Percentiles rank a stretch among this genome's conserved stretches.
phyloP scores from a whole-genome alignment of 1,284 basidiomycete genomes.

The Melampsora americana region DNA sequence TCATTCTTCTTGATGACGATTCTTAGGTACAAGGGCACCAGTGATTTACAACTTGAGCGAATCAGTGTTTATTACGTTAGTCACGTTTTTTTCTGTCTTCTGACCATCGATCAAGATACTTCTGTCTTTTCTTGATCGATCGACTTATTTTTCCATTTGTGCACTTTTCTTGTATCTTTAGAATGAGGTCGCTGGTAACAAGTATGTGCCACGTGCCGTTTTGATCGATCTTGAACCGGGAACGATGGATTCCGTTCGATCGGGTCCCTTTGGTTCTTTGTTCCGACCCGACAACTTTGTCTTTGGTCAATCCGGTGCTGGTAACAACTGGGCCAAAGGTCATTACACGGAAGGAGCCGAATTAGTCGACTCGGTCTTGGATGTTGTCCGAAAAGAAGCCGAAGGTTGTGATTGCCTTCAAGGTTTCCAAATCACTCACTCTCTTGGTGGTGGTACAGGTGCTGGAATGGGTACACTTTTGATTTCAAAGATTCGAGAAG shows the following conservation, averaged over 20 bases:
- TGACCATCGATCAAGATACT: not conserved
- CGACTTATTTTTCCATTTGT: not conserved
- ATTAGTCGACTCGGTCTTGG: constrained; percentile 78
- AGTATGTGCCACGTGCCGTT: constrained; percentile 89
- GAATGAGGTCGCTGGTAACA: constrained; percentile 57
- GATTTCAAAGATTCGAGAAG: constrained; percentile 78
- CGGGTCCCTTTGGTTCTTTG: constrained; percentile 67
- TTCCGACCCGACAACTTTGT: constrained; percentile 77
- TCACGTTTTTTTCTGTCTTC: constrained; percentile 4
- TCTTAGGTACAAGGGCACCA: constrained; percentile 76
- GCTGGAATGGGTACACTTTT: constrained; percentile 84
- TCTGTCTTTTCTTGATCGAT: not conserved
- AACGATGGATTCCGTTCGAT: constrained; percentile 69
- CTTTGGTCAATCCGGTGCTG: constrained; percentile 69
- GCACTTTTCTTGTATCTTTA: constrained; percentile 33
- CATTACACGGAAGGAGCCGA: constrained; percentile 90
- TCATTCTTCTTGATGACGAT: constrained; percentile 1
- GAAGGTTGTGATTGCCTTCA: constrained; percentile 83
- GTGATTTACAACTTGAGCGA: constrained; percentile 93
- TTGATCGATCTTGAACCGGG: constrained; percentile 88
- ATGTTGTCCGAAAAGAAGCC: constrained; percentile 55
- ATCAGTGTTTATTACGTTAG: constrained; percentile 82
- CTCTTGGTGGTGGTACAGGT: constrained; percentile 88
- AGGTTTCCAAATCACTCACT: constrained; percentile 90
- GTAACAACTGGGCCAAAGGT: constrained; percentile 74